Evolutionary conservation across 106 monocot genomes (phyloP), one percentile per base, ranked within the genome.

Genomic region (Vanilla planifolia): DNA sequence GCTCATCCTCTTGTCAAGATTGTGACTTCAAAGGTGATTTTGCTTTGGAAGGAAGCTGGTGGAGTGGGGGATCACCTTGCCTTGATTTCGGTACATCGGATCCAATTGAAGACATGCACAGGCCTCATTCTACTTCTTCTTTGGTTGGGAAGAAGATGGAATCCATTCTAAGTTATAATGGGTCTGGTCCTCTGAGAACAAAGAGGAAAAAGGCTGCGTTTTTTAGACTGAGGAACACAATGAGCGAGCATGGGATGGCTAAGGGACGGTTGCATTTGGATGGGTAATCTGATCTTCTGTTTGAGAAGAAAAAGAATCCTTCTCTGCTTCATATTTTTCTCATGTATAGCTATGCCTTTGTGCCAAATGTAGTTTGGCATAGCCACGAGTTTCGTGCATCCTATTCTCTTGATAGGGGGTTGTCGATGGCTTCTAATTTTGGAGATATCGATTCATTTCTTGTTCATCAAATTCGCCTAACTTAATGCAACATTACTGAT

Each of bases 101-200:
- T 21, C 73, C 72, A 26, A 61, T 76, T 39, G 80, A 83, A 21
- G 83, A 75, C 26, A 50, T 64, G 17, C 55, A 65, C 27, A 53
- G 79, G 30, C 71, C 71, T 4, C 85, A 69, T 33, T 78, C 80
- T 0, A 33, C 66, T 16, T 66, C 75, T 16, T 73, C 69, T 4
- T 63, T 78, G 44, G 67, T 69, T 15, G 69, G n/a, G n/a, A n/a
- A 62, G 10, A 68, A 62, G 44, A 50, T 16, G 0, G 82, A 79
- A 23, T 64, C 48, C 5, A 40, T 55, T 33, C 37, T 60, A 5
- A 20, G 74, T 59, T 67, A 59, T 15, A 94, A 80, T 55, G 67
- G 84, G 43, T 98, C 96, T 1, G 90, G 85, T 43, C 85, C 91
- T 24, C 48, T 98, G 26, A 68, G 75, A 71, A 75, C 68, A 5